Percentiles rank a stretch among this genome's conserved stretches.
Conservation (phyloP, 2,329 filamentous ascomycete species). For the Colletotrichum tamarilloi region DNA sequence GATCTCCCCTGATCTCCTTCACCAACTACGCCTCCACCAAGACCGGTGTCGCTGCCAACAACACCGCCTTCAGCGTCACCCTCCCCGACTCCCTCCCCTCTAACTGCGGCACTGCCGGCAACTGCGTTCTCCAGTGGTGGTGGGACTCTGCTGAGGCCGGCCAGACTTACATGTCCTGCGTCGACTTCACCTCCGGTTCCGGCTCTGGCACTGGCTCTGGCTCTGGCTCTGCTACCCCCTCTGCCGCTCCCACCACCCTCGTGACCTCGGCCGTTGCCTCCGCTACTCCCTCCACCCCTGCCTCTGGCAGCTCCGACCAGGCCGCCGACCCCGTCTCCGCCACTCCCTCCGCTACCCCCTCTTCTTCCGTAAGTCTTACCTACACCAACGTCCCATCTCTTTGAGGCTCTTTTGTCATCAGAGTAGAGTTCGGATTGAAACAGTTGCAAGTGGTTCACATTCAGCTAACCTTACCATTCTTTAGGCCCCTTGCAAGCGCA, state of each 20-base stretch:
- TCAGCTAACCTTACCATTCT: not conserved
- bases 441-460: not conserved
- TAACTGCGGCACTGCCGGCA: conserved; percentile 61
- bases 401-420: not conserved
- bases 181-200: conserved; percentile 60
- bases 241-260: conserved; percentile 28
- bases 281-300: conserved; percentile 21
- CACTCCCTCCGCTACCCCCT: conserved; percentile 6
- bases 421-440: conserved; percentile 19
- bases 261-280: conserved; percentile 12
- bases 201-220: conserved; percentile 22
- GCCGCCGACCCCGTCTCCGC: conserved; percentile 13
- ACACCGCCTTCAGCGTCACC: conserved; percentile 62
- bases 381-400: not conserved
- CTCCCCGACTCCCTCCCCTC: conserved; percentile 59
- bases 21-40: conserved; percentile 49
- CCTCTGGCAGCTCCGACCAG: conserved; percentile 12
- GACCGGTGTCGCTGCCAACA: conserved; percentile 37
- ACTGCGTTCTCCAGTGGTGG: conserved; percentile 69
- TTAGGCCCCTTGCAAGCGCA: conserved; percentile 28
- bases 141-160: conserved; percentile 67
- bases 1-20: conserved; percentile 56
- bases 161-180: conserved; percentile 73
- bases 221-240: conserved; percentile 1
- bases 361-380: conserved; percentile 15